Evolutionary conservation across 208 protist genomes (phyloP).

Genomic region (Leishmania braziliensis): DNA sequence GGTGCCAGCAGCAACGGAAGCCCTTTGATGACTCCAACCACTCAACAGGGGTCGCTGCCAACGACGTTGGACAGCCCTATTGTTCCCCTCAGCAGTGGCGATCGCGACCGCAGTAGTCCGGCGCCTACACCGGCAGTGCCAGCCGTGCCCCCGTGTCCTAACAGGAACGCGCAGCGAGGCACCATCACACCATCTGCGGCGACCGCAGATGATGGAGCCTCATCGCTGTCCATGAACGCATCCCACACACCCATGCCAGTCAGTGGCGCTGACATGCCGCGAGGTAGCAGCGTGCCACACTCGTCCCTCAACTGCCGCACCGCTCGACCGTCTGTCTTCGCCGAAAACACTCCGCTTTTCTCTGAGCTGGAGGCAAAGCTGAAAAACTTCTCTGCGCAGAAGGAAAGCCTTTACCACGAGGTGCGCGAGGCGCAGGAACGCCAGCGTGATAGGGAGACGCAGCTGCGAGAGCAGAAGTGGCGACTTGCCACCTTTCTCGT

Average conservation of each 20-base stretch:
- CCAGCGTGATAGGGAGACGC: slow-evolving; percentile 54
- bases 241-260: background rate
- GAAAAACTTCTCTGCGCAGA: slow-evolving; percentile 56
- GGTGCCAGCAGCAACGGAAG: background rate
- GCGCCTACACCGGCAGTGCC: background rate
- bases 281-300: slow-evolving; percentile 11
- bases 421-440: slow-evolving; percentile 74
- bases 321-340: slow-evolving; percentile 34
- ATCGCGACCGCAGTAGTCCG: background rate
- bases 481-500: slow-evolving; percentile 73
- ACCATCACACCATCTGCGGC: slow-evolving; percentile 17
- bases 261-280: background rate
- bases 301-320: slow-evolving; percentile 20
- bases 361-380: slow-evolving; percentile 58
- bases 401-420: slow-evolving; percentile 69
- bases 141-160: background rate
- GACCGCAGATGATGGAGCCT: background rate
- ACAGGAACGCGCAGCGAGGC: slow-evolving; percentile 5
- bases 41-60: background rate
- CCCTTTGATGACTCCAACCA: background rate
- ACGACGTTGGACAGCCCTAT: background rate
- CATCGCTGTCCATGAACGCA: background rate
- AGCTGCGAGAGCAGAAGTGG: slow-evolving; percentile 74
- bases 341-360: slow-evolving; percentile 38
- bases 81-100: background rate